Base-by-base conservation (phyloP, 2,329 filamentous ascomycete genomes). In the Dendrostoma leiphaemia region DNA sequence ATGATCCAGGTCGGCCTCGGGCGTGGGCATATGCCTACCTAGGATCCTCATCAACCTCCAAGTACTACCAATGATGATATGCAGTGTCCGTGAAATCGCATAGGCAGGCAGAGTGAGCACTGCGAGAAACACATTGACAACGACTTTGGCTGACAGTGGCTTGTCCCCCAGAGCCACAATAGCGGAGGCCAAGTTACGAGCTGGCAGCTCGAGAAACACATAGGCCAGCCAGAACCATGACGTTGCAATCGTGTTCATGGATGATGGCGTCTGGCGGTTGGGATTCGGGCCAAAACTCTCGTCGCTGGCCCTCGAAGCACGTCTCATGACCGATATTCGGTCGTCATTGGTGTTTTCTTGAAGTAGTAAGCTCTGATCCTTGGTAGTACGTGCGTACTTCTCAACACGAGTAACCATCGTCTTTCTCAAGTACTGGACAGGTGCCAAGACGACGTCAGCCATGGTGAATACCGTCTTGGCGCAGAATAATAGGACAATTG, bases 191-290 rank as follows among this genome's bases (percentile, higher is more conserved):
- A 50, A 15, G 31, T 37, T 50, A 29, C 28, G 38, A 12, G 37
- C 37, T 17, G 50, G 50, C 4, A 52, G 6, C 19, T 53, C 51
- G 10, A 53, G 15, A 29, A 53, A 44, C 2, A 53, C 8, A n/a
- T 53, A 44, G 15, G 17, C 17, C 23, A 26, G 17, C 49, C 41
- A 52, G 23, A 53, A 44, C 12, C 35, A 48, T 5, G 19, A 9
- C 17, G 21, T 26, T 13, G 37, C 17, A 15, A 35, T 15, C 17
- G 34, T 6, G 9, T 10, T 26, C 19, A 3, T 15, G 6, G 17
- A 2, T 10, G 13, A 29, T n/a, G n/a, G n/a, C n/a, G n/a, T n/a
- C n/a, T n/a, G 8, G 19, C 8, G 34, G n/a, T 9, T n/a, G 3
- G 19, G 12, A n/a, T 7, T 13, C 12, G n/a, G n/a, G n/a, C n/a